These are phyloP conservation scores for Coprinopsis sp. DNA, from an alignment of 768 basidiomycete genomes.

Conservation along the genomic window DNA sequence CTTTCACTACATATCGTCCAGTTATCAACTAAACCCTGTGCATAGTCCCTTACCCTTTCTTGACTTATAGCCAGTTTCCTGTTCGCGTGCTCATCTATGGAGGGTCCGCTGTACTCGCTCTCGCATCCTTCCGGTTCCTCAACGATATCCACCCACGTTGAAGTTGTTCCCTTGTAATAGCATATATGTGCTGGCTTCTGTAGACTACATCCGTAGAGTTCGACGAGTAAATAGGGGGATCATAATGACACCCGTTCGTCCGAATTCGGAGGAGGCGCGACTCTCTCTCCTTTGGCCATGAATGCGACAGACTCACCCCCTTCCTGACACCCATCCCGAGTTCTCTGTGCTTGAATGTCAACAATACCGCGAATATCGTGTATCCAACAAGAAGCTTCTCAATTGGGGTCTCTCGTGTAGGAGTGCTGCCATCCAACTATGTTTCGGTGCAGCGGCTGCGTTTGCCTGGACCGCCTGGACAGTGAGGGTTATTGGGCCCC, in stretches of 20 bases:
- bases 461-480: no score
- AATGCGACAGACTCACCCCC: slow-evolving; percentile 24
- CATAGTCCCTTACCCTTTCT: slow-evolving; percentile 80
- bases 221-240: no score
- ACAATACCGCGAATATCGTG: slow-evolving; percentile 55
- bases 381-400: slow-evolving; percentile 53
- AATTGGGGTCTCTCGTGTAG: no score
- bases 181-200: no score
- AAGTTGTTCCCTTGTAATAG: no score
- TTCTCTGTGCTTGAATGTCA: slow-evolving; percentile 42
- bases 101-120: slow-evolving; percentile 45
- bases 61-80: slow-evolving; percentile 52
- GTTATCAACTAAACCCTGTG: slow-evolving; percentile 1
- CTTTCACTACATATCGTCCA: background rate
- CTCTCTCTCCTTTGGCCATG: background rate
- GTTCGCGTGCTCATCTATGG: slow-evolving; percentile 58
- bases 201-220: no score
- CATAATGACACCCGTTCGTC: no score
- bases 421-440: no score
- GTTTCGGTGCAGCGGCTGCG: no score
- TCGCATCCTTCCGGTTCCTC: slow-evolving; percentile 50
- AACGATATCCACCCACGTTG: slow-evolving; percentile 48
- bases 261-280: no score
- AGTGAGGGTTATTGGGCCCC: no score
- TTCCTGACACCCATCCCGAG: slow-evolving; percentile 41